Conservation (phyloP, 371 early-diverging fungal genomes). For the Capillidium rhysosporum region DNA sequence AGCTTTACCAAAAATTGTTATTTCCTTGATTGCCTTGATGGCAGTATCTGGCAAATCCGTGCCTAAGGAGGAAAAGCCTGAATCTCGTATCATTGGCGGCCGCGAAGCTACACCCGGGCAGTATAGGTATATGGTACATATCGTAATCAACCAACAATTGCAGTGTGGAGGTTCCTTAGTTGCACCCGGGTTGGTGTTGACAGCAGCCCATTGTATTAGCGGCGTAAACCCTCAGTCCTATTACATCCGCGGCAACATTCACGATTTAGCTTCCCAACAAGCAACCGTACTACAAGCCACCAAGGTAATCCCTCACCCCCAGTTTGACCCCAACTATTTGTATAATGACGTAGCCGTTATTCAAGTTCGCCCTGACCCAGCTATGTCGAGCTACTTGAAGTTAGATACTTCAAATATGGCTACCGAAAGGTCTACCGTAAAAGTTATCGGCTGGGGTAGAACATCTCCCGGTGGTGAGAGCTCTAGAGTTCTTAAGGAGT, state of each 20-base stretch:
- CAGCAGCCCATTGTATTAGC: slow-evolving; percentile 3
- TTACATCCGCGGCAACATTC: background rate
- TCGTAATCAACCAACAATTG: background rate
- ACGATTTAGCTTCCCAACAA: background rate
- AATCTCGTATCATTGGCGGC: slow-evolving; percentile 2
- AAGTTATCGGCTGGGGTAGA: slow-evolving; percentile 1
- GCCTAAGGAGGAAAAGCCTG: background rate
- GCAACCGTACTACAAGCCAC: background rate
- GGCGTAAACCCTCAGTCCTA: background rate
- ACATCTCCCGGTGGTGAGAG: background rate
- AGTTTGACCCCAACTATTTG: background rate
- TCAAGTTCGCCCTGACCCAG: background rate
- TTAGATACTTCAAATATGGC: background rate
- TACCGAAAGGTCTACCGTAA: background rate
- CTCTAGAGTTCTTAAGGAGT: background rate
- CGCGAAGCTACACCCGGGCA: background rate
- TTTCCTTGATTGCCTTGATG: too few species aligned
- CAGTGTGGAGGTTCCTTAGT: slow-evolving; percentile 1
- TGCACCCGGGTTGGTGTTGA: background rate
- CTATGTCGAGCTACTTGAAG: background rate
- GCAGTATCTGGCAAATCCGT: too few species aligned
- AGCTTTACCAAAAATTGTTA: too few species aligned
- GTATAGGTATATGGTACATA: background rate
- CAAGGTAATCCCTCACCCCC: background rate
- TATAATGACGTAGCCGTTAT: background rate